Percentiles rank a stretch among this genome's conserved stretches.
phyloP scores from a whole-genome alignment of 495 filamentous ascomycete species.

The Aspergillus hancockii region DNA sequence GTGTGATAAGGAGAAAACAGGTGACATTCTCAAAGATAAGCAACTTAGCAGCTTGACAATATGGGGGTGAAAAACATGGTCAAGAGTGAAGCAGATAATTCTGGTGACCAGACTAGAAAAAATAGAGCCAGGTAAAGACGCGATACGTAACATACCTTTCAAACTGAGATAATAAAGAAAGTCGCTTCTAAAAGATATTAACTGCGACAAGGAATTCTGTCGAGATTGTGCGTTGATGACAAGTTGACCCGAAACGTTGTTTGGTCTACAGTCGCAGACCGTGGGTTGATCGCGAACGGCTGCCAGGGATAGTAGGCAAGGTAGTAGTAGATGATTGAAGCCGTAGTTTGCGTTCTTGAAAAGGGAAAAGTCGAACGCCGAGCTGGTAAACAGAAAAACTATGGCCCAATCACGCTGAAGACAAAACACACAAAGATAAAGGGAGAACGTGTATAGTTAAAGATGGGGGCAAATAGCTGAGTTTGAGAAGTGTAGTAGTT shows the following conservation, averaged over 20 bases:
- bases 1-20: neutral
- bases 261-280: constrained; percentile 12
- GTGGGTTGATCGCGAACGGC: constrained; percentile 26
- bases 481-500: constrained; percentile 3
- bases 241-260: neutral
- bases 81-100: neutral
- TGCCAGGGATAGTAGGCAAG: constrained; percentile 42
- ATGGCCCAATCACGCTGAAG: constrained; percentile 14
- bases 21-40: neutral
- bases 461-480: neutral
- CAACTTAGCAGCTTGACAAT: neutral
- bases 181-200: neutral
- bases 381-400: constrained; percentile 26
- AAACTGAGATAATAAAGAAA: neutral
- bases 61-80: neutral
- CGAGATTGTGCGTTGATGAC: neutral
- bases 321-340: constrained; percentile 10
- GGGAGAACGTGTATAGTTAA: neutral
- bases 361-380: constrained; percentile 21
- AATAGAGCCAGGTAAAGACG: neutral
- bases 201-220: neutral
- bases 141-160: neutral
- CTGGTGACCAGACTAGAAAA: neutral
- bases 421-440: neutral
- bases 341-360: constrained; percentile 29